Base-by-base conservation (phyloP, 2,329 filamentous ascomycete genomes). In the Aspergillus brunneoviolaceus region DNA sequence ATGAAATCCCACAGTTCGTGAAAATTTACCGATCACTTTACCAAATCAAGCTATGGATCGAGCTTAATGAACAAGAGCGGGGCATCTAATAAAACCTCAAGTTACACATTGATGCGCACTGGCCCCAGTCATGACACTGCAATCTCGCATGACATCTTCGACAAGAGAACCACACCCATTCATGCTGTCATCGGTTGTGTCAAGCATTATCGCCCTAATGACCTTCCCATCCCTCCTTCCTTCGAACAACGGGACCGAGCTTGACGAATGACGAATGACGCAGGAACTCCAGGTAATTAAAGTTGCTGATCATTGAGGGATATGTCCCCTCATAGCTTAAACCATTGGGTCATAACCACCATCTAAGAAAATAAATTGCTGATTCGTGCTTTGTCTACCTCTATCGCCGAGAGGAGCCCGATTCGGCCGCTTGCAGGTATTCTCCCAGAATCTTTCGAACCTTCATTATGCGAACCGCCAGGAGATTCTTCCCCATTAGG, bases 221-320 rank as follows among this genome's bases (percentile, higher is more conserved):
- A 45, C 16, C 16, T 29, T 29, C 7, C 27, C 25, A 49, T 42
- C 14, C 51, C 49, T 29, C 25, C 11, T 49, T n/a, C 21, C 59
- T 42, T 55, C 58, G 49, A 53, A 60, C 49, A 61, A 61, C 51
- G 39, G 60, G 55, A 56, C 55, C 52, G 53, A 52, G 58, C 58
- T 57, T 55, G 55, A 48, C 55, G 59, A 48, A 60, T 42, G 33
- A 59, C 39, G 39, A 48, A 55, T 55, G 55, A 62, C 64, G 62
- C 66, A 68, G 62, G 63, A 65, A 64, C 64, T 55, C 51, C 56
- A 49, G 59, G 55, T 63, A 60, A 63, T 64, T 67, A 66, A 61
- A 62, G 61, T 64, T 63, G 65, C 48, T 63, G 65, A 65, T 66
- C 63, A 45, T 52, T 59, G 42, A 59, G 47, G 50, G 42, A 53